Conservation (phyloP, 306 rosid species). For the Rosa multiflora region DNA sequence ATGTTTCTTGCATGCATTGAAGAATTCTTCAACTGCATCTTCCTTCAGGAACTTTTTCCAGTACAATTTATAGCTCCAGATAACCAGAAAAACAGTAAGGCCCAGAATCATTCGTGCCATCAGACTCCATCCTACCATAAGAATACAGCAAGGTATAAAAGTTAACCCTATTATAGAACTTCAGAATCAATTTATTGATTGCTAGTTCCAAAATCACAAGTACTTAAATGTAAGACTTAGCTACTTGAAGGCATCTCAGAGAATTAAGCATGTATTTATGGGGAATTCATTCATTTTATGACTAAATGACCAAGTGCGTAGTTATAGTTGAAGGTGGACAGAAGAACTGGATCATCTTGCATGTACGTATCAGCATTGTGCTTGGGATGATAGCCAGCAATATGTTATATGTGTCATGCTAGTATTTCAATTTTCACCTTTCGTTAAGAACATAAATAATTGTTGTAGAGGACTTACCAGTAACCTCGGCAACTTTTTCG, state of each 20-base stretch:
- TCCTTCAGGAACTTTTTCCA: too few species aligned
- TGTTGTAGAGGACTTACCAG: background rate
- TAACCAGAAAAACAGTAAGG: background rate
- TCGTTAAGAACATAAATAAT: background rate
- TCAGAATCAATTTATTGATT: too few species aligned
- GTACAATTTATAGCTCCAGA: background rate
- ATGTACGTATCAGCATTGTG: too few species aligned
- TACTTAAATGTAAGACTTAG: too few species aligned
- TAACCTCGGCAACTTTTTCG: background rate
- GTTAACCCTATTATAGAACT: background rate
- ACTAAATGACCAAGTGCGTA: too few species aligned
- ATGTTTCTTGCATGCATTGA: background rate
- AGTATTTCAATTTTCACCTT: too few species aligned
- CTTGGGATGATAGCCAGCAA: too few species aligned
- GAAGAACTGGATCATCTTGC: too few species aligned
- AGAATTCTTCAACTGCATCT: too few species aligned
- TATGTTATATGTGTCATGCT: too few species aligned
- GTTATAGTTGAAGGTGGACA: too few species aligned
- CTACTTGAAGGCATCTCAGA: background rate
- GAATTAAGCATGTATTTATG: background rate
- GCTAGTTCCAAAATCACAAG: background rate
- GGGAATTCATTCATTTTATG: too few species aligned
- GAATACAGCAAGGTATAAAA: background rate
- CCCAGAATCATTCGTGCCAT: conserved; percentile 14
- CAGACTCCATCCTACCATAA: background rate